These are phyloP conservation scores for Aspergillus sp. DNA, from an alignment of 2,329 filamentous ascomycete genomes.

Conservation along the genomic window DNA sequence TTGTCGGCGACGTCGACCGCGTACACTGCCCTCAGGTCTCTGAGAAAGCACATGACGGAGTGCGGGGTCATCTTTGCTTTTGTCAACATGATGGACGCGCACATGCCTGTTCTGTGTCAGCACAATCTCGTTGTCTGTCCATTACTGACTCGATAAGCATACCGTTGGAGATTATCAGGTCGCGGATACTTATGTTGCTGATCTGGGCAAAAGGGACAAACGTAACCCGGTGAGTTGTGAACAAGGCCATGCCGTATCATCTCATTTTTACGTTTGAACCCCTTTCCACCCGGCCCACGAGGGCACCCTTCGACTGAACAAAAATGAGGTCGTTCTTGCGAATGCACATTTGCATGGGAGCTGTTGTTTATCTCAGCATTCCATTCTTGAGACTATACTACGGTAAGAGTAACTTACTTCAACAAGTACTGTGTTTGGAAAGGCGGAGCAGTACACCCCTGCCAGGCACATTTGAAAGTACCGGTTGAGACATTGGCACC, in stretches of 20 bases:
- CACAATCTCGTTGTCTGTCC: background rate
- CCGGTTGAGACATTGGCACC: slow-evolving; percentile 24
- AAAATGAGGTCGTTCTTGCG: slow-evolving; percentile 62
- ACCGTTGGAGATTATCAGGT: slow-evolving; percentile 95
- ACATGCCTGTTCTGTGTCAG: slow-evolving; percentile 68
- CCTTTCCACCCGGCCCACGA: slow-evolving; percentile 61
- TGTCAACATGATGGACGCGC: slow-evolving; percentile 85
- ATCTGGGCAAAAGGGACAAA: slow-evolving; percentile 94
- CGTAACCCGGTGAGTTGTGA: slow-evolving; percentile 89
- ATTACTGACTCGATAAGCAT: slow-evolving; percentile 29
- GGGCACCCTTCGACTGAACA: slow-evolving; percentile 60
- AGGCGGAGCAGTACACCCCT: slow-evolving; percentile 57
- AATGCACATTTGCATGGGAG: slow-evolving; percentile 61
- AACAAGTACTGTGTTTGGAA: slow-evolving; percentile 67
- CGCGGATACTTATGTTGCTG: slow-evolving; percentile 91
- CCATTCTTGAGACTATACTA: background rate
- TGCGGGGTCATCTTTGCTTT: slow-evolving; percentile 79
- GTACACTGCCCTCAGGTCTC: slow-evolving; percentile 76
- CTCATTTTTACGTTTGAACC: slow-evolving; percentile 69
- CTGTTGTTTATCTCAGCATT: slow-evolving; percentile 22
- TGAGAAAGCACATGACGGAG: slow-evolving; percentile 83
- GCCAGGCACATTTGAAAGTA: slow-evolving; percentile 54
- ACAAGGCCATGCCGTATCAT: slow-evolving; percentile 81
- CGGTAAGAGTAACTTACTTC: slow-evolving; percentile 49
- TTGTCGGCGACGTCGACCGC: slow-evolving; percentile 70